phyloP scores from a whole-genome alignment of 257 asterid genomes.

The Solanum sitiens region DNA sequence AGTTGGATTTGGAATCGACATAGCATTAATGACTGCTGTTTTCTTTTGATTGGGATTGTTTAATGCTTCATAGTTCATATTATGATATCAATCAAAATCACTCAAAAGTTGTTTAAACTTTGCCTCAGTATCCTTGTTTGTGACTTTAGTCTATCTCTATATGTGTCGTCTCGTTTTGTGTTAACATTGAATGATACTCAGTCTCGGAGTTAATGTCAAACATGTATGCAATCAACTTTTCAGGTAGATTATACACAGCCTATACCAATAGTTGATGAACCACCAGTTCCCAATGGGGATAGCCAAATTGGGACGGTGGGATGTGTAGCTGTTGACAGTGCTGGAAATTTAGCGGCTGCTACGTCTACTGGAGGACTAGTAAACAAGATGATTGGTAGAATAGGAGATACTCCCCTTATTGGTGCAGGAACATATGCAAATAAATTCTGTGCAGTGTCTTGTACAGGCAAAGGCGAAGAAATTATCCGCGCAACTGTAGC shows the following conservation, averaged over 20 bases:
- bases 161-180: neutral
- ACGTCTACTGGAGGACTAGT: conserved; percentile 93
- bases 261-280: conserved; percentile 13
- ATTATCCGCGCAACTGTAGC: conserved; percentile 80
- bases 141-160: neutral
- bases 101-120: neutral
- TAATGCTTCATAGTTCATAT: neutral
- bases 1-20: neutral
- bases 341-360: conserved; percentile 76
- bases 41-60: neutral
- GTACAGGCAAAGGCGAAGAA: conserved; percentile 81
- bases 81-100: neutral
- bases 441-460: conserved; percentile 71
- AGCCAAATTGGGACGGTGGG: conserved; percentile 84
- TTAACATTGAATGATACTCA: neutral
- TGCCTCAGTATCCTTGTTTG: neutral
- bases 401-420: conserved; percentile 79
- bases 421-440: conserved; percentile 93
- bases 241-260: conserved; percentile 78
- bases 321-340: conserved; percentile 76
- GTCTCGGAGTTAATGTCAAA: neutral
- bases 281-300: conserved; percentile 37
- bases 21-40: neutral
- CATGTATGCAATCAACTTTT: neutral
- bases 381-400: conserved; percentile 87